phyloP scores from a whole-genome alignment of 768 basidiomycete species.

The Lentinula aciculospora region DNA sequence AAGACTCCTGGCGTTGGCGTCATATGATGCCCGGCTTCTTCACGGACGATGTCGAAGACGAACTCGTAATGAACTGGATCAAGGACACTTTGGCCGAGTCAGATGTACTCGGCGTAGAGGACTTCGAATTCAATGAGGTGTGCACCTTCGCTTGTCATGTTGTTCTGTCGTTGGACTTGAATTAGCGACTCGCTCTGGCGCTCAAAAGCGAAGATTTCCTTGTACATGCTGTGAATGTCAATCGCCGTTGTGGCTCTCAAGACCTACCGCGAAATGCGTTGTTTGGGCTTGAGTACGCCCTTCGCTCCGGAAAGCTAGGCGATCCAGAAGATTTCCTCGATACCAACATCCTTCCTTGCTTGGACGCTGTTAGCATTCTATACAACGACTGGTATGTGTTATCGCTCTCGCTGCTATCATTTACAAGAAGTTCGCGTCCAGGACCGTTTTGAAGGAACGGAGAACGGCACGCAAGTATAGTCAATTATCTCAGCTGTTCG shows the following conservation, averaged over 20 bases:
- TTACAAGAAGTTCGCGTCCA: background rate
- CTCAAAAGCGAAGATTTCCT: constrained; percentile 1
- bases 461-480: background rate
- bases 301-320: constrained; percentile 3
- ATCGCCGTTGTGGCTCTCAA: background rate
- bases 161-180: background rate
- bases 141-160: background rate
- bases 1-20: constrained; percentile 2
- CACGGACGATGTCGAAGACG: background rate
- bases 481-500: no score
- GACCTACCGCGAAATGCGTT: background rate
- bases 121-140: background rate
- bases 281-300: background rate
- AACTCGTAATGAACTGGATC: background rate
- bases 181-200: background rate
- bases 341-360: background rate
- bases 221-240: background rate
- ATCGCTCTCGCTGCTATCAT: background rate
- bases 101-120: background rate
- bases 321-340: constrained; percentile 1
- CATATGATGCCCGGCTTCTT: background rate
- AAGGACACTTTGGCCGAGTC: background rate
- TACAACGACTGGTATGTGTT: background rate
- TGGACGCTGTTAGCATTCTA: background rate
- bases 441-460: background rate